phyloP scores from a whole-genome alignment of 768 basidiomycete species.

The Suillus americanus region DNA sequence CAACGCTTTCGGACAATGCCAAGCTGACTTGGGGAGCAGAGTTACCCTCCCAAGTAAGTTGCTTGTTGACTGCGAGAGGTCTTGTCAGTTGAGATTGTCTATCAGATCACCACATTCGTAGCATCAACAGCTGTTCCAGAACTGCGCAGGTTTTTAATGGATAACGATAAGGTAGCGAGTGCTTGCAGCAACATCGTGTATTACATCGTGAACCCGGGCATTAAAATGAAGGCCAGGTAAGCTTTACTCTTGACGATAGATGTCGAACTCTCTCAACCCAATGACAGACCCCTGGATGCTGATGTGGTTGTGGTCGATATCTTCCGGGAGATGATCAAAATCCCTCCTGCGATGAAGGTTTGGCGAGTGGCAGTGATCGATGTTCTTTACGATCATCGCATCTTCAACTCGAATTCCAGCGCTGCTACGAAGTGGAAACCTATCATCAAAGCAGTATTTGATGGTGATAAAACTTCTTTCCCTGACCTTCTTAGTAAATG shows the following conservation, averaged over 20 bases:
- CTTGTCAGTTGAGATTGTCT: constrained; percentile 10
- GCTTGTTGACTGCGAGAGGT: not conserved
- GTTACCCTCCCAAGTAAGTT: constrained; percentile 27
- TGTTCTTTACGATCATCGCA: constrained; percentile 77
- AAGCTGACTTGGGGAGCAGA: constrained; percentile 30
- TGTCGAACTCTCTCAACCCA: constrained; percentile 10
- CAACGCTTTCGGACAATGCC: constrained; percentile 35
- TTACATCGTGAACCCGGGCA: constrained; percentile 76
- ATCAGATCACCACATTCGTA: constrained; percentile 71
- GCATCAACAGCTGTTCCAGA: constrained; percentile 69
- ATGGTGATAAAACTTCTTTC: constrained; percentile 84
- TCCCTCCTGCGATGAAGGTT: constrained; percentile 75
- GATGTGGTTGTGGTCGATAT: constrained; percentile 67
- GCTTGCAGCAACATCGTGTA: constrained; percentile 83
- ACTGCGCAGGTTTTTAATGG: constrained; percentile 75
- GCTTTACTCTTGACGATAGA: constrained; percentile 13
- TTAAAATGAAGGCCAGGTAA: constrained; percentile 77
- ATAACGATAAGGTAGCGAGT: constrained; percentile 79
- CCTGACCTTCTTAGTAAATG: constrained; percentile 76
- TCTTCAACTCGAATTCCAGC: constrained; percentile 74
- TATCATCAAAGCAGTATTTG: constrained; percentile 77
- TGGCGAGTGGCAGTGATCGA: constrained; percentile 85
- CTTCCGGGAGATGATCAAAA: constrained; percentile 73
- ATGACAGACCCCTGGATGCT: constrained; percentile 74
- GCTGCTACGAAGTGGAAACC: constrained; percentile 69